A percentile compares a stretch with the other conserved stretches of the same genome.
Conservation (phyloP, 768 basidiomycete species). For the Austroboletus eburneus region DNA sequence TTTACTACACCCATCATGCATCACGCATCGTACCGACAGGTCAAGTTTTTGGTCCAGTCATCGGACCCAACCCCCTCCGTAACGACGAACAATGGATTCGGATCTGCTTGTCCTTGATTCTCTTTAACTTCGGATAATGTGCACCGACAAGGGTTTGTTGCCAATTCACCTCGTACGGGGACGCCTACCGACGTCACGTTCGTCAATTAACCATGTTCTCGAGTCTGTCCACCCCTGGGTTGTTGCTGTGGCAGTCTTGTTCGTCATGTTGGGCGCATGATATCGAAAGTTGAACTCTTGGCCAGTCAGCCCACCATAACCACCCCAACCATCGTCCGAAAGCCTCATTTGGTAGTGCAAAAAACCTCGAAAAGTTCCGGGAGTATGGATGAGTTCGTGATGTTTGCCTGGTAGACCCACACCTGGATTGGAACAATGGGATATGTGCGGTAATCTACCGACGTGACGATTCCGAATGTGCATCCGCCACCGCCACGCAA, state of each 20-base stretch:
- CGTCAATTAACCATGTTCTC: too few species aligned
- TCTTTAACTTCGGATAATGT: constrained; percentile 37
- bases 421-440: constrained; percentile 32
- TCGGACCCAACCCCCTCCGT: constrained; percentile 46
- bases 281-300: constrained; percentile 8
- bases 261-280: too few species aligned
- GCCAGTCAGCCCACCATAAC: constrained; percentile 23
- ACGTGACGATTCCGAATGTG: constrained; percentile 44
- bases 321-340: constrained; percentile 44
- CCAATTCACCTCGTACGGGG: constrained; percentile 38
- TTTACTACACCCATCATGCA: not conserved
- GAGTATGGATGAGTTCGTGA: constrained; percentile 26
- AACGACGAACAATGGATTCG: constrained; percentile 42
- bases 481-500: constrained; percentile 48
- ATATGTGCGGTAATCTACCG: constrained; percentile 43
- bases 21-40: constrained; percentile 13
- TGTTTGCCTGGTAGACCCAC: constrained; percentile 27
- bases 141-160: constrained; percentile 44
- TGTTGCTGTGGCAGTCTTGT: too few species aligned
- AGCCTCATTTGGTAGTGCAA: constrained; percentile 33
- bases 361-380: constrained; percentile 32
- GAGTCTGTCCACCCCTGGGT: too few species aligned
- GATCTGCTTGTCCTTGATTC: constrained; percentile 47
- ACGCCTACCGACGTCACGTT: too few species aligned
- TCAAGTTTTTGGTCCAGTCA: constrained; percentile 38